Evolutionary conservation across 495 filamentous ascomycete species (phyloP).

Genomic region (Penicillium subrubescens): DNA sequence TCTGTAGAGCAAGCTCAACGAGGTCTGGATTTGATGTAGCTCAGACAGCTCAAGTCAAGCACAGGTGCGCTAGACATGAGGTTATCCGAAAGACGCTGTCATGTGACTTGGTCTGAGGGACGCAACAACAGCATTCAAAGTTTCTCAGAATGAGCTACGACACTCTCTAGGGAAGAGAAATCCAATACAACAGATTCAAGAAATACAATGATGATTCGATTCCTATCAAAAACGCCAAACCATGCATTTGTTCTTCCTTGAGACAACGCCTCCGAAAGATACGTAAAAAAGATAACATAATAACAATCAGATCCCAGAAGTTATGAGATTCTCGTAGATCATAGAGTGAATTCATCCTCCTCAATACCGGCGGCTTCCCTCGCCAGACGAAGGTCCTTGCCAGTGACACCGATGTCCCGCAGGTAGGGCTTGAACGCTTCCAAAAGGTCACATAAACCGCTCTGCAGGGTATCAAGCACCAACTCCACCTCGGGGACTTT

Average conservation of each 20-base stretch:
- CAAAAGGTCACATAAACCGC: slow-evolving; percentile 62
- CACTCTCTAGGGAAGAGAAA: not conserved
- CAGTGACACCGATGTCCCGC: slow-evolving; percentile 62
- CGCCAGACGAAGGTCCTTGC: slow-evolving; percentile 68
- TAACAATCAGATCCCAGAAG: slow-evolving; percentile 7
- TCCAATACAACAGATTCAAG: not conserved
- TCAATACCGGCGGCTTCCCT: slow-evolving; percentile 58
- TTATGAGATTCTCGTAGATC: slow-evolving; percentile 17
- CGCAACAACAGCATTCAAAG: not conserved
- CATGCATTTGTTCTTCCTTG: slow-evolving; percentile 32
- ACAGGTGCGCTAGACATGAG: slow-evolving; percentile 10
- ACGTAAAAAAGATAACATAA: slow-evolving; percentile 14
- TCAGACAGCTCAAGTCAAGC: not conserved
- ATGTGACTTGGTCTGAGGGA: slow-evolving; percentile 18
- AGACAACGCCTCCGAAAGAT: slow-evolving; percentile 17
- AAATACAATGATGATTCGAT: not conserved
- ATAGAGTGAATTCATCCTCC: slow-evolving; percentile 26
- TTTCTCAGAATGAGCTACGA: not conserved
- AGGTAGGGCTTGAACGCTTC: slow-evolving; percentile 70
- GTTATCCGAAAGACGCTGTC: slow-evolving; percentile 13
- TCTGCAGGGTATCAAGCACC: slow-evolving; percentile 59
- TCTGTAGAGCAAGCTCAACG: not conserved
- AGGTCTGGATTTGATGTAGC: not conserved
- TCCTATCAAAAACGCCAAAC: slow-evolving; percentile 26
- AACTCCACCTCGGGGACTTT: slow-evolving; percentile 61